Conservation (phyloP, 257 asterid genomes). For the Solanum paucissectum region DNA sequence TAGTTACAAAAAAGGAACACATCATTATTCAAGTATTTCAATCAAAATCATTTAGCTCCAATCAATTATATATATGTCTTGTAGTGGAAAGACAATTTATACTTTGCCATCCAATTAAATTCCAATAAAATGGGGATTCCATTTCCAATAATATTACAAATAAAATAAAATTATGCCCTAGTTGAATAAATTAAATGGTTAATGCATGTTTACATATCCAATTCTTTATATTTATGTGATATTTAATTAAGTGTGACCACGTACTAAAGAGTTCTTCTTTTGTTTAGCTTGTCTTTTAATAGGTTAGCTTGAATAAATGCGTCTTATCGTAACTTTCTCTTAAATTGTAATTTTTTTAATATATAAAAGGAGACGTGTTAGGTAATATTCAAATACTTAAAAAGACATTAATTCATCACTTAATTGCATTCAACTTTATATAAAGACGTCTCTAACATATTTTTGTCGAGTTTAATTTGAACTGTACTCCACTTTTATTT, state of each 20-base stretch:
- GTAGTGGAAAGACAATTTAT: neutral
- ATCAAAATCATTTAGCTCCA: conserved; percentile 5
- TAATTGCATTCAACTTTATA: neutral
- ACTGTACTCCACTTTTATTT: neutral
- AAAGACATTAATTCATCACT: neutral
- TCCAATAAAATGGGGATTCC: neutral
- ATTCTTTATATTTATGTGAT: neutral
- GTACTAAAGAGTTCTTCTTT: neutral
- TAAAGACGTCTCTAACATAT: neutral
- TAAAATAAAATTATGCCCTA: neutral
- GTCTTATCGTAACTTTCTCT: neutral
- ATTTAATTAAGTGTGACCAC: neutral
- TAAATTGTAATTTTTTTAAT: neutral
- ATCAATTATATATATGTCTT: neutral
- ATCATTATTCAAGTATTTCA: neutral
- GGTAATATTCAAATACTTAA: neutral
- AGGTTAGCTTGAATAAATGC: neutral
- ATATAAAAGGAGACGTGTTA: neutral
- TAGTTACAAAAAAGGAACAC: neutral
- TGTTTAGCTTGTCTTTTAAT: neutral
- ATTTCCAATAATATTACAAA: neutral
- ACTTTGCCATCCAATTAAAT: neutral
- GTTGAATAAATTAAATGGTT: neutral
- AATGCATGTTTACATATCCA: neutral
- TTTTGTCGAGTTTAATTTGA: neutral